Conservation (phyloP, 176 grass and related monocot species). For the Oryza meyeriana region DNA sequence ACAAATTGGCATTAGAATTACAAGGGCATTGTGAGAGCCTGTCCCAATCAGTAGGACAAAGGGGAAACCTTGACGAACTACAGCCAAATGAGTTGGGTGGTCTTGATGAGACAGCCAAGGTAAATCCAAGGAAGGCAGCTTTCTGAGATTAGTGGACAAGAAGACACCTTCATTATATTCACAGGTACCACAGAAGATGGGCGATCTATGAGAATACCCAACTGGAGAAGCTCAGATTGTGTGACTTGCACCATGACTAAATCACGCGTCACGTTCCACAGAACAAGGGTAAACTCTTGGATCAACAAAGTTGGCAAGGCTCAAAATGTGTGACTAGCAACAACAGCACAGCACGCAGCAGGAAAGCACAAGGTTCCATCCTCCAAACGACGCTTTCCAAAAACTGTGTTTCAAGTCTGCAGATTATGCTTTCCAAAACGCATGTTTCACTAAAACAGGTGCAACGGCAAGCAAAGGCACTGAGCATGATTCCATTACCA, state of each 20-base stretch:
- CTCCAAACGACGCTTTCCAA: conserved; percentile 2
- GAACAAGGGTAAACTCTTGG: background rate
- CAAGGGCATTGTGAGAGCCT: background rate
- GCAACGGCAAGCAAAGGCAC: conserved; percentile 10
- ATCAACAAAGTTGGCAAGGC: conserved; percentile 26
- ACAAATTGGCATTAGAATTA: background rate
- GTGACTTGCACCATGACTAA: conserved; percentile 10
- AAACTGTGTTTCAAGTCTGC: conserved; percentile 6
- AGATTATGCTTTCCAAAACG: conserved; percentile 9
- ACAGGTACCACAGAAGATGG: background rate
- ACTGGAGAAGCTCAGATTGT: conserved; percentile 1
- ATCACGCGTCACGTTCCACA: background rate
- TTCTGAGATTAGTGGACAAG: conserved; percentile 23
- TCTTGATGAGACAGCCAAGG: background rate
- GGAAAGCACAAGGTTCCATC: background rate
- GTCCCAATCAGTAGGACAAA: conserved; percentile 13
- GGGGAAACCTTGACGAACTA: background rate
- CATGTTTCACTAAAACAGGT: conserved; percentile 16
- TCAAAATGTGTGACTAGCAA: conserved; percentile 45
- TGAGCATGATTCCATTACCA: conserved; percentile 4
- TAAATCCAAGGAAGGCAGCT: conserved; percentile 28
- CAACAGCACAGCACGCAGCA: background rate
- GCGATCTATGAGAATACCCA: background rate
- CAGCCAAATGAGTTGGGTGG: conserved; percentile 4
- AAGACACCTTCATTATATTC: background rate